Evolutionary conservation across 129 eudicot genomes (phyloP).

Genomic region (Helianthus tuberosus): DNA sequence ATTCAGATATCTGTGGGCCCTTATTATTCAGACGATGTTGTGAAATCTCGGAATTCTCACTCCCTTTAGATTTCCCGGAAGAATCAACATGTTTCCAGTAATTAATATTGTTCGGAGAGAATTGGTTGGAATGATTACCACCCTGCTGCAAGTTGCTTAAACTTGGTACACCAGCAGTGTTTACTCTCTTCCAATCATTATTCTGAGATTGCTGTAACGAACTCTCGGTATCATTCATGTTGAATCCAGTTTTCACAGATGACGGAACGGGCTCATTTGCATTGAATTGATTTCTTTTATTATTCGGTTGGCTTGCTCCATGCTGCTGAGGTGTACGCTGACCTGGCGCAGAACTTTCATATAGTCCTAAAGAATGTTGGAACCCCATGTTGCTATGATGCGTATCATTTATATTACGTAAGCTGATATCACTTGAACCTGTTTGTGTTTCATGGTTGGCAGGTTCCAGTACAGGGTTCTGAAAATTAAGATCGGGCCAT

Average conservation of each 20-base stretch:
- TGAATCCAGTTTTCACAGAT: slow-evolving; percentile 36
- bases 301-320: slow-evolving; percentile 37
- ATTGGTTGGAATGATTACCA: slow-evolving; percentile 35
- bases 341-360: slow-evolving; percentile 39
- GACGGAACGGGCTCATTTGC: slow-evolving; percentile 38
- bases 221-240: slow-evolving; percentile 38
- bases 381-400: slow-evolving; percentile 42
- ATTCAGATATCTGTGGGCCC: slow-evolving; percentile 52
- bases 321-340: slow-evolving; percentile 46
- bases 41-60: slow-evolving; percentile 42
- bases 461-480: slow-evolving; percentile 38
- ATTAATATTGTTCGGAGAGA: slow-evolving; percentile 44
- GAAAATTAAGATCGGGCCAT: slow-evolving; percentile 53
- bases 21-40: slow-evolving; percentile 42
- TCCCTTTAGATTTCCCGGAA: slow-evolving; percentile 43
- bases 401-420: slow-evolving; percentile 30
- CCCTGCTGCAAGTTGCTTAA: slow-evolving; percentile 37
- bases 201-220: slow-evolving; percentile 38
- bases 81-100: slow-evolving; percentile 61
- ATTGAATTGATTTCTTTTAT: slow-evolving; percentile 45
- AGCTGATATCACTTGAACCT: slow-evolving; percentile 32
- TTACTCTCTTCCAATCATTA: slow-evolving; percentile 40
- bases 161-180: slow-evolving; percentile 32
- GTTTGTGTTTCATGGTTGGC: slow-evolving; percentile 41
- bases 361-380: slow-evolving; percentile 38